phyloP scores from a whole-genome alignment of 371 early-diverging fungal genomes.

The Coemansia sp. region DNA sequence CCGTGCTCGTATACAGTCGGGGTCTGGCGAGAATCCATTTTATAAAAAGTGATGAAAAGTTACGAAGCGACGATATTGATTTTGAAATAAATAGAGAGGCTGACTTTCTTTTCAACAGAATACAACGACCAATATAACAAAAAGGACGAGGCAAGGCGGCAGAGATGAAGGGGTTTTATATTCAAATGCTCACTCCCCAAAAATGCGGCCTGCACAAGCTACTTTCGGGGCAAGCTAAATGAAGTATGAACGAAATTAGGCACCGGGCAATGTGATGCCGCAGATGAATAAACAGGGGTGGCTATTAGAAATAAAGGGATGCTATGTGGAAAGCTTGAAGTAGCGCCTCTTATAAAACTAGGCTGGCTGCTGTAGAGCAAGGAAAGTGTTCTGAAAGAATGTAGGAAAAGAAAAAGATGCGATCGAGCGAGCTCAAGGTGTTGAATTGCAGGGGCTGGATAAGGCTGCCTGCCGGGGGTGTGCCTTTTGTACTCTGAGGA shows the following conservation, averaged over 20 bases:
- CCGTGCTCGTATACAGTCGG: slow-evolving; percentile 6
- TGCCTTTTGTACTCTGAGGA: background rate
- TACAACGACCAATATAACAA: background rate
- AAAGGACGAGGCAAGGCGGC: background rate
- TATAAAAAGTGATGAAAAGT: background rate
- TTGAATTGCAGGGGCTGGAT: background rate
- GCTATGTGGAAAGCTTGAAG: background rate
- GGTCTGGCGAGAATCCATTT: slow-evolving; percentile 7
- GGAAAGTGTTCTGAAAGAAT: background rate
- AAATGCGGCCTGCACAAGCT: background rate
- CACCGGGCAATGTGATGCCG: slow-evolving; percentile 2
- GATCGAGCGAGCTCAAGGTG: background rate
- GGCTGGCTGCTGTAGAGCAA: background rate
- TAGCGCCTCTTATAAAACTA: background rate
- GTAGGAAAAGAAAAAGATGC: background rate
- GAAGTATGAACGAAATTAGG: background rate
- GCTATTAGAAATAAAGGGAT: background rate
- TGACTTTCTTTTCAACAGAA: background rate
- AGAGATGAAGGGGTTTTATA: background rate
- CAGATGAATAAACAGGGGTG: background rate
- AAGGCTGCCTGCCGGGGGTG: slow-evolving; percentile 1
- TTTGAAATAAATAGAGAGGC: background rate
- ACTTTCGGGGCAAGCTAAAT: background rate
- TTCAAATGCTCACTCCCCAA: background rate
- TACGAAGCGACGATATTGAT: background rate